A percentile compares a stretch with the other conserved stretches of the same genome.
These are phyloP conservation scores for Pseudocercospora vitis DNA, from an alignment of 2,329 filamentous ascomycete species.

Conservation along the genomic window DNA sequence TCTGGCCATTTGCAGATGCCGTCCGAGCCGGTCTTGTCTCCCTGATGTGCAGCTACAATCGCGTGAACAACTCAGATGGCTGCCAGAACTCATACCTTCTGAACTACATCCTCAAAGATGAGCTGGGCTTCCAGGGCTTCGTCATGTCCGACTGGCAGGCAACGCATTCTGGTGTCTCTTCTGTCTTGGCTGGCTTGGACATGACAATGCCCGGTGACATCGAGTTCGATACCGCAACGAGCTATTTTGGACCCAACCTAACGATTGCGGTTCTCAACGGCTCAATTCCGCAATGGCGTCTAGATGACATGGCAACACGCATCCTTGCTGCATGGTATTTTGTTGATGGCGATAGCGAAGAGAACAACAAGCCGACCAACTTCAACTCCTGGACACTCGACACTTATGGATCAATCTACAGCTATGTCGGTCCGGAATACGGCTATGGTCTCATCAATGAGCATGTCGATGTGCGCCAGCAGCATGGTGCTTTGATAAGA, in stretches of 20 bases:
- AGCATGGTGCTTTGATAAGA: slow-evolving; percentile 72
- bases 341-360: slow-evolving; percentile 56
- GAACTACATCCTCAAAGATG: slow-evolving; percentile 66
- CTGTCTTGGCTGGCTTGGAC: slow-evolving; percentile 36
- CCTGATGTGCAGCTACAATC: slow-evolving; percentile 60
- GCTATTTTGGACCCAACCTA: slow-evolving; percentile 52
- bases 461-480: slow-evolving; percentile 76
- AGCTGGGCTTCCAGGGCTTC: slow-evolving; percentile 46
- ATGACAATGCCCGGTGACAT: slow-evolving; percentile 35
- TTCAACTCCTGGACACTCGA: slow-evolving; percentile 85
- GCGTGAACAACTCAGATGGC: slow-evolving; percentile 52
- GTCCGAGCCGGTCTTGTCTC: slow-evolving; percentile 50
- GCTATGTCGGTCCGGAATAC: slow-evolving; percentile 53
- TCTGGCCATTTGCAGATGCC: slow-evolving; percentile 51
- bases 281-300: slow-evolving; percentile 31
- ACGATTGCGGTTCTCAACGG: slow-evolving; percentile 37
- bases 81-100: slow-evolving; percentile 68
- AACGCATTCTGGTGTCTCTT: slow-evolving; percentile 33
- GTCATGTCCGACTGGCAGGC: slow-evolving; percentile 53
- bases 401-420: slow-evolving; percentile 69
- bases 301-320: slow-evolving; percentile 38
- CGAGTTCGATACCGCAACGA: slow-evolving; percentile 27
- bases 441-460: slow-evolving; percentile 68
- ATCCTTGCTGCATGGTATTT: slow-evolving; percentile 42
- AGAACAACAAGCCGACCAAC: slow-evolving; percentile 61